These are phyloP conservation scores for Setaria viridis DNA, from an alignment of 202 grass and related monocot genomes.

Conservation along the genomic window DNA sequence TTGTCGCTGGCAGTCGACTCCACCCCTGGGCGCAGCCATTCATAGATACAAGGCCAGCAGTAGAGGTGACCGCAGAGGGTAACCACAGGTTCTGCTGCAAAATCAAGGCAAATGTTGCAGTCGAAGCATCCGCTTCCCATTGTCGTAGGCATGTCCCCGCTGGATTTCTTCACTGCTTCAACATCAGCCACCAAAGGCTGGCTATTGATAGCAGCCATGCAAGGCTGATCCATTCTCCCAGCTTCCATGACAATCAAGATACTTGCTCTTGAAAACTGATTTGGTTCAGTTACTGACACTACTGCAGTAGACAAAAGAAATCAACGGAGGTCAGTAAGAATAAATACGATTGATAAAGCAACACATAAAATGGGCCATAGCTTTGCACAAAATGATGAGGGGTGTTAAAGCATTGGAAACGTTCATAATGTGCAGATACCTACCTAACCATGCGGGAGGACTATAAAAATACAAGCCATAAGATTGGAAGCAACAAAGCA, in stretches of 20 bases:
- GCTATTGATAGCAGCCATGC: constrained; percentile 45
- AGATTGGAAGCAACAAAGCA: constrained; percentile 23
- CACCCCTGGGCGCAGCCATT: constrained; percentile 65
- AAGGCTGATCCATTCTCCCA: constrained; percentile 48
- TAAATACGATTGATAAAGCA: not conserved
- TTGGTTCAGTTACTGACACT: constrained; percentile 1
- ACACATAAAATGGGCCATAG: not conserved
- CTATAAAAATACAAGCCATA: constrained; percentile 24
- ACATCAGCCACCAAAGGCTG: constrained; percentile 36
- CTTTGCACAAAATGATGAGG: not conserved
- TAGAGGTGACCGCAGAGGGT: constrained; percentile 92
- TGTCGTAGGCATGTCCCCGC: constrained; percentile 42
- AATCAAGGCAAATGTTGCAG: constrained; percentile 93
- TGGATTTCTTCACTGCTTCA: constrained; percentile 51
- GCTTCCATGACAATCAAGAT: constrained; percentile 44
- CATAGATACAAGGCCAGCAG: constrained; percentile 97
- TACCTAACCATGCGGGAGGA: constrained; percentile 1
- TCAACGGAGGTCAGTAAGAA: constrained; percentile 16
- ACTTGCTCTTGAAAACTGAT: constrained; percentile 15
- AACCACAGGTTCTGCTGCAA: constrained; percentile 81
- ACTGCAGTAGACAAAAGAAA: constrained; percentile 39
- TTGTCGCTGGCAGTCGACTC: constrained; percentile 40
- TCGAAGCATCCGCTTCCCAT: constrained; percentile 76
- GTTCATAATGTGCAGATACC: constrained; percentile 11
- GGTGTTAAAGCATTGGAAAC: not conserved